Evolutionary conservation across 768 basidiomycete genomes (phyloP).

Genomic region (Mycena indigotica): DNA sequence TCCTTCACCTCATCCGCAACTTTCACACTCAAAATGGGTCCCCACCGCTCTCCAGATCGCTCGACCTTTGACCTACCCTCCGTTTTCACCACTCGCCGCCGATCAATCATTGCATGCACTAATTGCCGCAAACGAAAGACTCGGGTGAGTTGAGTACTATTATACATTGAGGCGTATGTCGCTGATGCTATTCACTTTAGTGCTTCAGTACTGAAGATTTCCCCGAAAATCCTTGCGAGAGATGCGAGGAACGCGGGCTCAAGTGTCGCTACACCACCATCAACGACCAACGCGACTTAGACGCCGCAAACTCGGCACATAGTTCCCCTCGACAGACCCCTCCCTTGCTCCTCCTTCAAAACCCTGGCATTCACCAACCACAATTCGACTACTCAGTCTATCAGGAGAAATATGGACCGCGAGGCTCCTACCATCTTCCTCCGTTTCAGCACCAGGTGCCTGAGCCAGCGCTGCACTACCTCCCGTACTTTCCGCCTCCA

Average conservation of each 20-base stretch:
- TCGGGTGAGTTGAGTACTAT: background rate
- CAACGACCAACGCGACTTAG: background rate
- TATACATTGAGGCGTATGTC: background rate
- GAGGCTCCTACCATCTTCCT: too few relatives aligned
- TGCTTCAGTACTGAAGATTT: background rate
- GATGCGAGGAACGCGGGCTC: background rate
- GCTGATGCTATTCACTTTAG: background rate
- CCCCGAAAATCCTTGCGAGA: conserved; percentile 1
- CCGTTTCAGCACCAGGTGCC: too few relatives aligned
- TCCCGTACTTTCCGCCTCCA: too few relatives aligned
- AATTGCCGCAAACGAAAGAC: background rate
- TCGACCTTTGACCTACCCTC: background rate
- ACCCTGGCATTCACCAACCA: background rate
- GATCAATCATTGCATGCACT: conserved; percentile 1
- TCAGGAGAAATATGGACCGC: too few relatives aligned
- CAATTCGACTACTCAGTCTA: too few relatives aligned
- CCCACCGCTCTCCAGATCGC: background rate
- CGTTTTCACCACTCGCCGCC: background rate
- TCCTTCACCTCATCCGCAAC: background rate
- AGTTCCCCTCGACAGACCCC: background rate
- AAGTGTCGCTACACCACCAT: background rate
- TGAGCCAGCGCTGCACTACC: background rate
- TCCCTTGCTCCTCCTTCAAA: background rate
- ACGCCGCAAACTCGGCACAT: background rate
- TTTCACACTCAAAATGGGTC: background rate